phyloP scores from a whole-genome alignment of 208 protist genomes.

The Wallacemonas sp. region DNA sequence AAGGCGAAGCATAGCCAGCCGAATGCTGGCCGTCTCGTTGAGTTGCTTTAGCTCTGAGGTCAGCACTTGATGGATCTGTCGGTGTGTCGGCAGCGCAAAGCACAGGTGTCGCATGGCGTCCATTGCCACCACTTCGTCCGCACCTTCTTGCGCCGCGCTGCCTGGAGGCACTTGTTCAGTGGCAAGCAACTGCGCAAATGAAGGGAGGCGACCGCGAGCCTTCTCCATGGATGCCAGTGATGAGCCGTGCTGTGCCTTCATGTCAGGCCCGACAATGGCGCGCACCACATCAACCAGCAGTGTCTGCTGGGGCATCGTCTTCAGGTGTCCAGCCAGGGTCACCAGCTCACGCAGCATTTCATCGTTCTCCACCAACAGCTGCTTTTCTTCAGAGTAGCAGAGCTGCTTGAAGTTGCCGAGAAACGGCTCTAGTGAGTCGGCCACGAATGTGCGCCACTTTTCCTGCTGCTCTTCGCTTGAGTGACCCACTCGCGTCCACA shows the following conservation, averaged over 20 bases:
- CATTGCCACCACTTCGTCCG: neutral
- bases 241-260: neutral
- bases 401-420: constrained; percentile 45
- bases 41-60: constrained; percentile 50
- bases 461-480: constrained; percentile 33
- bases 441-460: constrained; percentile 47
- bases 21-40: constrained; percentile 40
- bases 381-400: constrained; percentile 50
- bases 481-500: constrained; percentile 57
- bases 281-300: constrained; percentile 37
- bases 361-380: constrained; percentile 52
- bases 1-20: constrained; percentile 49
- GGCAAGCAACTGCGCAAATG: neutral
- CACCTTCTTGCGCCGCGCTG: neutral
- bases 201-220: neutral
- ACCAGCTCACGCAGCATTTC: constrained; percentile 53
- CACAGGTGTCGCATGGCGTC: constrained; percentile 22
- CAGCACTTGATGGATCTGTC: constrained; percentile 45
- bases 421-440: constrained; percentile 39
- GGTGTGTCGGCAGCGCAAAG: constrained; percentile 36
- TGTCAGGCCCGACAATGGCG: constrained; percentile 14
- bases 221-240: neutral
- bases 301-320: constrained; percentile 40
- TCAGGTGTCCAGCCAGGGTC: constrained; percentile 43
- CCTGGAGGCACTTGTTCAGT: neutral